Evolutionary conservation across 306 rosid species (phyloP), one percentile per base, ranked within the genome.

Genomic region (Lathyrus sativus): DNA sequence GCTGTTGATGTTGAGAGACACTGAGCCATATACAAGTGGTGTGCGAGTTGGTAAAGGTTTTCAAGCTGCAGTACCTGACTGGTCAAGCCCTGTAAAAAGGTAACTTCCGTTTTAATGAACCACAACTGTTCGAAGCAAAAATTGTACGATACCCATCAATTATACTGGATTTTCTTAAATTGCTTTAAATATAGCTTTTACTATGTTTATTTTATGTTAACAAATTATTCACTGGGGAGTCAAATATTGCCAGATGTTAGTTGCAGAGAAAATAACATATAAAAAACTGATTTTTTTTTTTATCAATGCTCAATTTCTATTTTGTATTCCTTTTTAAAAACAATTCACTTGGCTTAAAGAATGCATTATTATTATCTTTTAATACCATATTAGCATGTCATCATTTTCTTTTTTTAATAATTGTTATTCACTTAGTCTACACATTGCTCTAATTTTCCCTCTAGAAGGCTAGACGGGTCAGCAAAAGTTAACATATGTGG

Each of bases 31-130:
- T 72, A 77, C 70, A 68, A 77, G 85, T 70, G 28, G 76, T 67
- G 96, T 92, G 53, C 82, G 98, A 54, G 81, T 88, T 76, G 98
- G 98, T 66, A 88, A 93, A 82, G 97, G 93, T 67, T 93, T 90
- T 88, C 98, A 93, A 84, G 98, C 86, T 24, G 89, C 88, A 69
- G 87, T 93, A 64, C 87, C 70, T 53, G 90, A 82, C 33, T 90
- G 98, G 97, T 83, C 85, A 49, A 95, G 90, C 76, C 86, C 90
- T 11, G 76, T 61, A 60, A 62, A 60, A 65, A 77, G 79, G 98
- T 93, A 85, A 62, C 82, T 82, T 76, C 49, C 38, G 66, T 71
- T 58, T 15, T 53, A 60, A 31, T 2, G 35, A 31, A 65, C 48
- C 73, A 65, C 26, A 74, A 73, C 17, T 22, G 29, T 71, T 55